Base-by-base conservation (phyloP, 2,329 filamentous ascomycete genomes). In the Ceratocystis destructans region DNA sequence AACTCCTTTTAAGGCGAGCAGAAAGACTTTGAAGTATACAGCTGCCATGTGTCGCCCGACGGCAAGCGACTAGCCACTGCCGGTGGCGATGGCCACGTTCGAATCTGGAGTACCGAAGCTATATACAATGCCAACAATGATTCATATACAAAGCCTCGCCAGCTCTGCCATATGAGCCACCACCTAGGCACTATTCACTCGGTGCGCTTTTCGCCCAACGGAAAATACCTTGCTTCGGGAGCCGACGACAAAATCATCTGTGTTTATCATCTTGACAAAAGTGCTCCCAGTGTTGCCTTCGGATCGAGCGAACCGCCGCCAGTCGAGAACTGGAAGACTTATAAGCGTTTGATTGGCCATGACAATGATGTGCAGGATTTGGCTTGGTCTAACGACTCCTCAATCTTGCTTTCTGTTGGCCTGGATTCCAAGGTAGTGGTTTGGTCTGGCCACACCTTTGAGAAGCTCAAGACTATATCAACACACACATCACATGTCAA, bases 191-290 rank as follows among this genome's bases (percentile, higher is more conserved):
- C 93, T 20, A 96, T 97, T 69, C 93, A 96, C 76, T 91, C 93
- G 0, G 94, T 99, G 69, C 89, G 95, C 71, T 99, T 97, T 79
- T 97, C 94, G 8, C 88, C 90, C 33, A 96, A 96, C 73, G 90
- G 91, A 67, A 90, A 90, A 74, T 99, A 96, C 74, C 83, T 99
- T 64, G 95, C 95, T 44, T 97, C 93, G 10, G 94, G 94, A 67
- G 95, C 95, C 72, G 94, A 99, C 77, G 94, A 99, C 79, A 96
- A 96, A 80, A 93, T 99, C 73, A 95, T 99, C 70, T 96, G 94
- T 76, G 90, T 99, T 70, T 99, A 99, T 76, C 87, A 89, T 69
- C 83, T 96, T 65, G 91, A 97, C 76, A 84, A 88, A 67, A 89
- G 87, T 73, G 85, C 89, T 28, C 89, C 92, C 72, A 82, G 87